These are phyloP conservation scores for Cutaneotrichosporon daszewskae DNA, from an alignment of 1,284 basidiomycete species.

Conservation along the genomic window DNA sequence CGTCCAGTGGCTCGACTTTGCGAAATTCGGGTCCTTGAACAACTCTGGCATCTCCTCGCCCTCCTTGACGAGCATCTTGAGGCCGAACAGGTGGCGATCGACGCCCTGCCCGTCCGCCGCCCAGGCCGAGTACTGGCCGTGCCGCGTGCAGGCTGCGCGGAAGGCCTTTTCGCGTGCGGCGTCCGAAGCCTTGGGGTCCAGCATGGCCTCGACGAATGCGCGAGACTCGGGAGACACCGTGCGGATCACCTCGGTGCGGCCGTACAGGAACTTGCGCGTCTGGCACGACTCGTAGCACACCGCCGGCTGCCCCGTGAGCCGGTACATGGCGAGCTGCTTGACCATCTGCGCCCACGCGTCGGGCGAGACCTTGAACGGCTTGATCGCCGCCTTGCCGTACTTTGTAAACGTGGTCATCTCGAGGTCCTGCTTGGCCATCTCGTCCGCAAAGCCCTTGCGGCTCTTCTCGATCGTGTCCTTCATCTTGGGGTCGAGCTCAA, in stretches of 20 bases:
- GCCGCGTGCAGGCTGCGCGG: slow-evolving; percentile 69
- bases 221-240: slow-evolving; percentile 75
- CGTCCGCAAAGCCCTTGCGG: slow-evolving; percentile 65
- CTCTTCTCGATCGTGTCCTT: slow-evolving; percentile 51
- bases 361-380: slow-evolving; percentile 80
- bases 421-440: slow-evolving; percentile 75
- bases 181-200: slow-evolving; percentile 57
- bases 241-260: slow-evolving; percentile 92
- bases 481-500: slow-evolving; percentile 60
- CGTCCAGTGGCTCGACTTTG: slow-evolving; percentile 78
- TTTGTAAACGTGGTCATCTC: slow-evolving; percentile 82
- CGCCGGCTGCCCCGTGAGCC: slow-evolving; percentile 70
- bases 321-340: slow-evolving; percentile 92
- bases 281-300: slow-evolving; percentile 92
- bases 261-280: slow-evolving; percentile 85
- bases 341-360: slow-evolving; percentile 93
- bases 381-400: slow-evolving; percentile 86
- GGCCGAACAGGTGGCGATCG: slow-evolving; percentile 89
- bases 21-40: slow-evolving; percentile 71
- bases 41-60: slow-evolving; percentile 72
- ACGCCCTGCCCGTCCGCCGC: slow-evolving; percentile 93
- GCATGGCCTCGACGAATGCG: slow-evolving; percentile 84
- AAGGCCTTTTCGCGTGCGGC: slow-evolving; percentile 64
- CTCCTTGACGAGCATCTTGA: slow-evolving; percentile 73
- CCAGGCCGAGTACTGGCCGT: slow-evolving; percentile 81